Percentiles rank a stretch among this genome's conserved stretches.
Conservation (phyloP, 202 grass and related monocot genomes). For the Setaria italica region DNA sequence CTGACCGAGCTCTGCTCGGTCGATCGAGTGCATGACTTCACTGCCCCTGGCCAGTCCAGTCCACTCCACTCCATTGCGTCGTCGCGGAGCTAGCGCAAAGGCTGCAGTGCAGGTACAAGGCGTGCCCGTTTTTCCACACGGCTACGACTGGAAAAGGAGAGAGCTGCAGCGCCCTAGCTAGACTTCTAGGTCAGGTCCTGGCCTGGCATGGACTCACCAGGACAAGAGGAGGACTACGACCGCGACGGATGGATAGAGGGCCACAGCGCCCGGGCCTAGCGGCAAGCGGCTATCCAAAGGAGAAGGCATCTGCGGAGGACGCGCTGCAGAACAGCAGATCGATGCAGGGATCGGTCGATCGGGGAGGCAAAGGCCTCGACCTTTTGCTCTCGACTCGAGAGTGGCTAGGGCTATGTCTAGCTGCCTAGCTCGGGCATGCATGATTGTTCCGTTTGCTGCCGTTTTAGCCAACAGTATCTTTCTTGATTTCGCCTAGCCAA, state of each 20-base stretch:
- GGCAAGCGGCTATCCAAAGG: slow-evolving; percentile 43
- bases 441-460: slow-evolving; percentile 50
- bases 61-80: background rate
- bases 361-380: slow-evolving; percentile 21
- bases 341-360: background rate
- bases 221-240: background rate
- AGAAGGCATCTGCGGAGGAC: slow-evolving; percentile 16
- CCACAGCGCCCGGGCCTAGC: background rate
- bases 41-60: background rate
- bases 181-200: background rate
- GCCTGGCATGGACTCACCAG: no score
- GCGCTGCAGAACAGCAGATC: background rate
- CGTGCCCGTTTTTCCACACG: slow-evolving; percentile 19
- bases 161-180: background rate
- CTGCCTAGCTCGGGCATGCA: slow-evolving; percentile 8
- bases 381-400: slow-evolving; percentile 10
- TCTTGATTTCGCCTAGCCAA: slow-evolving; percentile 40
- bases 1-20: slow-evolving; percentile 4
- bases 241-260: background rate
- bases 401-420: no score
- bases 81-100: background rate
- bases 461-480: slow-evolving; percentile 55
- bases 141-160: slow-evolving; percentile 27
- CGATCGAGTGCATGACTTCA: background rate
- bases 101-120: slow-evolving; percentile 1